Conservation (phyloP, 352 stramenopile species). For the Phytophthora hybrid region DNA sequence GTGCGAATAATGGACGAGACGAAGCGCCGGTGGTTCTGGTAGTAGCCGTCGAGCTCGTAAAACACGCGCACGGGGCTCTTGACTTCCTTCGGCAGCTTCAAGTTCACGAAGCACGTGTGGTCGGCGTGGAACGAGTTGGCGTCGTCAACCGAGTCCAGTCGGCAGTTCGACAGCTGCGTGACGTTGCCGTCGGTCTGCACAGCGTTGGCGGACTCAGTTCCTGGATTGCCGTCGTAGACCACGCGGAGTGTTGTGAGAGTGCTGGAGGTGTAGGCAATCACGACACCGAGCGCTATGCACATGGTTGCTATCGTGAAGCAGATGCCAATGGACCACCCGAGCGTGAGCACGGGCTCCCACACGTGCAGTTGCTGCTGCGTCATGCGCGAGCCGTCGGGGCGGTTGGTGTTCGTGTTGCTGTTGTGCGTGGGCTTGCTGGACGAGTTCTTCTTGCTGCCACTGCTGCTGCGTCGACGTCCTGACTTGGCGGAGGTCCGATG, state of each 20-base stretch:
- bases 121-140: slow-evolving; percentile 78
- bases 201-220: slow-evolving; percentile 7
- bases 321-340: slow-evolving; percentile 67
- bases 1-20: slow-evolving; percentile 71
- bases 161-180: slow-evolving; percentile 57
- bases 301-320: slow-evolving; percentile 52
- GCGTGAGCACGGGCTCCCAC: slow-evolving; percentile 82
- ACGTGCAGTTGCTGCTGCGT: slow-evolving; percentile 73
- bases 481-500: slow-evolving; percentile 12
- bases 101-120: slow-evolving; percentile 75
- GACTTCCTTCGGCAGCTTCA: slow-evolving; percentile 64
- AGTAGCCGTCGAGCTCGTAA: slow-evolving; percentile 72
- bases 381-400: slow-evolving; percentile 60
- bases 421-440: slow-evolving; percentile 12
- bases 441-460: slow-evolving; percentile 19
- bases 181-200: slow-evolving; percentile 51
- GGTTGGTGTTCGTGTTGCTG: slow-evolving; percentile 44
- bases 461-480: slow-evolving; percentile 30
- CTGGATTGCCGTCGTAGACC: slow-evolving; percentile 60
- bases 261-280: slow-evolving; percentile 58
- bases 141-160: slow-evolving; percentile 40
- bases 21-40: slow-evolving; percentile 81
- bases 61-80: slow-evolving; percentile 51
- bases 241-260: slow-evolving; percentile 67
- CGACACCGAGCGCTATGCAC: slow-evolving; percentile 58